These are phyloP conservation scores for Aspergillus baeticus DNA, from an alignment of 495 filamentous ascomycete genomes.

Conservation along the genomic window DNA sequence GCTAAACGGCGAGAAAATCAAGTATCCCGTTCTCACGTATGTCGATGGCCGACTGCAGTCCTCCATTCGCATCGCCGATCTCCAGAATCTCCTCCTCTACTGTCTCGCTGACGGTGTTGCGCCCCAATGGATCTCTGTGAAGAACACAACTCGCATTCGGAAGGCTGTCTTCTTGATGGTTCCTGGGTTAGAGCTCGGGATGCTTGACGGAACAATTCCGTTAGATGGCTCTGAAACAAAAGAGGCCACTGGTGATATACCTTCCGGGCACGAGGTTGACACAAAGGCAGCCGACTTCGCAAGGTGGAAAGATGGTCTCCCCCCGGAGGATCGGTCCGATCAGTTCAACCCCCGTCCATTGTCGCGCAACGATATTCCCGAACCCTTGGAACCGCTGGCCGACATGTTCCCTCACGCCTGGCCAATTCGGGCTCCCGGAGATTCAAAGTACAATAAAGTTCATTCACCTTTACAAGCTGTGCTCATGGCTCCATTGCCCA, in stretches of 20 bases:
- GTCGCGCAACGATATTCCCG: constrained; percentile 56
- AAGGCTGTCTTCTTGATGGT: constrained; percentile 94
- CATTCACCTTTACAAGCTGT: constrained; percentile 81
- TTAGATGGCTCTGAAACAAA: constrained; percentile 38
- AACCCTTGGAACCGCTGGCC: constrained; percentile 66
- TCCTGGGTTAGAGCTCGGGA: constrained; percentile 82
- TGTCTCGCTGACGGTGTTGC: constrained; percentile 79
- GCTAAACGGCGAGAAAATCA: constrained; percentile 58
- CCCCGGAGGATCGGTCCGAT: constrained; percentile 35
- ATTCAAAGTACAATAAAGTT: constrained; percentile 73
- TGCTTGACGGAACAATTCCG: constrained; percentile 74
- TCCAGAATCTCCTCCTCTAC: constrained; percentile 84
- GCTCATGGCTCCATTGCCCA: constrained; percentile 67
- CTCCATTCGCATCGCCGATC: constrained; percentile 71
- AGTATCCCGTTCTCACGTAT: constrained; percentile 74
- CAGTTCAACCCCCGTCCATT: constrained; percentile 75
- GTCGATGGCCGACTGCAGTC: constrained; percentile 67
- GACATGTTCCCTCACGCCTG: constrained; percentile 84
- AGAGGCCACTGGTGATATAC: constrained; percentile 15
- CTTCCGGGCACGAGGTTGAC: constrained; percentile 15
- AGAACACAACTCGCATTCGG: constrained; percentile 69
- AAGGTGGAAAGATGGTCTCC: constrained; percentile 45
- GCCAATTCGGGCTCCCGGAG: constrained; percentile 84
- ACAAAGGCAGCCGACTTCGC: constrained; percentile 33
- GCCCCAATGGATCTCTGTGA: constrained; percentile 84